phyloP scores from a whole-genome alignment of 768 basidiomycete species.

The Trametes coccinea region DNA sequence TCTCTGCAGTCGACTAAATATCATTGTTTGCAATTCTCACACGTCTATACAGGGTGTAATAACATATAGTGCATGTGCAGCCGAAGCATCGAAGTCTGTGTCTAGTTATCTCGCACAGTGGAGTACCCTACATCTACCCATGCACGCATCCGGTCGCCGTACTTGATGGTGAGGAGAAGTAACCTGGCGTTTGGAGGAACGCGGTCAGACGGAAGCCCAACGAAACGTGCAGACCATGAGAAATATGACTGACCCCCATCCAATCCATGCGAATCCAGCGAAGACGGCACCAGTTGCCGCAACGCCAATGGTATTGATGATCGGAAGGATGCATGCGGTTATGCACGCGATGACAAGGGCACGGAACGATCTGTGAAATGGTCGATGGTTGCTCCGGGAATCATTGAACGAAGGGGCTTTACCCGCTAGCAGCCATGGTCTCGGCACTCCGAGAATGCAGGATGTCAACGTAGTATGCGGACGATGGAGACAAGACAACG shows the following conservation, averaged over 20 bases:
- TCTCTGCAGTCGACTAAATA: too few relatives aligned
- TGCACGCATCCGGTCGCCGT: constrained; percentile 57
- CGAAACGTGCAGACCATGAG: neutral
- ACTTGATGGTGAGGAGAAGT: constrained; percentile 51
- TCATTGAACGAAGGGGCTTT: constrained; percentile 22
- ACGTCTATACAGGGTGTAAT: too few relatives aligned
- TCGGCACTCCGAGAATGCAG: constrained; percentile 63
- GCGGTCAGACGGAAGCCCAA: neutral
- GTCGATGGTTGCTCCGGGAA: neutral
- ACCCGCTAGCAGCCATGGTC: constrained; percentile 58
- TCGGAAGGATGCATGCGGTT: constrained; percentile 50
- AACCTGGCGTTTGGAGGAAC: too few relatives aligned
- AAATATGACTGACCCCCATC: constrained; percentile 47
- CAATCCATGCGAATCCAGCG: constrained; percentile 49
- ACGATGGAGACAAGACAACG: constrained; percentile 52
- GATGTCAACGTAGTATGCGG: constrained; percentile 60
- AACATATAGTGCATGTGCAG: too few relatives aligned
- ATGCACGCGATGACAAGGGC: constrained; percentile 43
- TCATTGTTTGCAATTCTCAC: too few relatives aligned
- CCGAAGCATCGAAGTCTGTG: too few relatives aligned
- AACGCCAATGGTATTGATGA: constrained; percentile 54
- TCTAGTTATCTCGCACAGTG: constrained; percentile 29
- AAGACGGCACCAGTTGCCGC: constrained; percentile 46
- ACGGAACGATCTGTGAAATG: constrained; percentile 45
- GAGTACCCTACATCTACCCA: constrained; percentile 60